These are phyloP conservation scores for Helianthus tuberosus DNA, from an alignment of 129 eudicot genomes.

Conservation along the genomic window DNA sequence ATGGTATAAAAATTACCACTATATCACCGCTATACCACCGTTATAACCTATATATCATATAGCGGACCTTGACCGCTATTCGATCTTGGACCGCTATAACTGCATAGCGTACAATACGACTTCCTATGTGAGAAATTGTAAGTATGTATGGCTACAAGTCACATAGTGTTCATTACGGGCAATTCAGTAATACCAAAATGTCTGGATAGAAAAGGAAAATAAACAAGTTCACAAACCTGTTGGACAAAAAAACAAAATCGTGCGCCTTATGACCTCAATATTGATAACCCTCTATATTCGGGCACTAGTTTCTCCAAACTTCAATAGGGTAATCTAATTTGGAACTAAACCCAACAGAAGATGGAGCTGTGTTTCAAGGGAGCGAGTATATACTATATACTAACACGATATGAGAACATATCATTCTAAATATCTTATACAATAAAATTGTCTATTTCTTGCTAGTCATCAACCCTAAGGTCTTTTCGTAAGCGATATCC, in stretches of 20 bases:
- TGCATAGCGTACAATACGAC: no score
- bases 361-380: not conserved
- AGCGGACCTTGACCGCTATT: no score
- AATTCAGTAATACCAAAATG: not conserved
- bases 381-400: not conserved
- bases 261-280: conserved; percentile 6
- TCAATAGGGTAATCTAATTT: not conserved
- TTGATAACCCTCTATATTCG: not conserved
- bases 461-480: not conserved
- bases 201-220: not conserved
- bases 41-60: no score
- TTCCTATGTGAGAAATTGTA: not conserved
- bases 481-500: not conserved
- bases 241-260: not conserved
- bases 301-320: not conserved
- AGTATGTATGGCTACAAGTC: not conserved
- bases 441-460: not conserved
- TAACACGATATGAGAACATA: not conserved
- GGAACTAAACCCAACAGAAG: not conserved
- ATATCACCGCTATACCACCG: no score
- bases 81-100: no score
- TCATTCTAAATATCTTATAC: not conserved
- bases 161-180: not conserved
- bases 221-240: not conserved
- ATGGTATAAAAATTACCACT: no score